Evolutionary conservation across 257 asterid species (phyloP).

Genomic region (Craterostigma plantagineum): DNA sequence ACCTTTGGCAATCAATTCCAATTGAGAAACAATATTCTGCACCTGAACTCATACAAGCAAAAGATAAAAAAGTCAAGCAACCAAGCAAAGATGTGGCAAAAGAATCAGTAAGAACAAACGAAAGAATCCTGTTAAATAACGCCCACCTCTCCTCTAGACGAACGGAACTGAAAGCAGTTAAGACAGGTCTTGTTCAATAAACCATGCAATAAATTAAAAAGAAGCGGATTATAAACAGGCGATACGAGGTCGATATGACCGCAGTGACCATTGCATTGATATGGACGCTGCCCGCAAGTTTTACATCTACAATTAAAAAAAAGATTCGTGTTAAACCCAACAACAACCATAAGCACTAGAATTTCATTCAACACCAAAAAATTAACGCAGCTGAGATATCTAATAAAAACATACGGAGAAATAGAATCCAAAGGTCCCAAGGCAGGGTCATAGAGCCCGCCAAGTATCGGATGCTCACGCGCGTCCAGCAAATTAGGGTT

Average conservation of each 20-base stretch:
- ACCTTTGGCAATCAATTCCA: conserved; percentile 46
- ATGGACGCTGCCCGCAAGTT: conserved; percentile 49
- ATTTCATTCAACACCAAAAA: neutral
- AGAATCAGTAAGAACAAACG: neutral
- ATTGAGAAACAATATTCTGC: conserved; percentile 31
- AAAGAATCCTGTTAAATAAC: neutral
- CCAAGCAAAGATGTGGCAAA: neutral
- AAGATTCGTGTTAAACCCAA: neutral
- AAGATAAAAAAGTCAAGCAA: neutral
- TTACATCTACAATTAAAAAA: conserved; percentile 45
- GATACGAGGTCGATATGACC: conserved; percentile 81
- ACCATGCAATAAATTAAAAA: conserved; percentile 29
- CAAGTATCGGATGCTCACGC: conserved; percentile 30
- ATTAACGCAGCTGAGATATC: neutral
- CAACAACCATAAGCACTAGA: neutral
- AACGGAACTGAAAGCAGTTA: conserved; percentile 44
- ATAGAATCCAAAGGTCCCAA: conserved; percentile 48
- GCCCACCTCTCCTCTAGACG: conserved; percentile 36
- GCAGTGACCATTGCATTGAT: conserved; percentile 62
- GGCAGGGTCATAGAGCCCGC: conserved; percentile 69
- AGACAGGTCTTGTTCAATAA: conserved; percentile 48
- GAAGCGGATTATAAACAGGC: conserved; percentile 63
- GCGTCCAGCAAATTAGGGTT: conserved; percentile 42
- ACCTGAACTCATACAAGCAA: conserved; percentile 21
- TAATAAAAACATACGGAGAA: conserved; percentile 19